These are phyloP conservation scores for Beauveria sp. DNA, from an alignment of 2,329 filamentous ascomycete species.

Conservation along the genomic window DNA sequence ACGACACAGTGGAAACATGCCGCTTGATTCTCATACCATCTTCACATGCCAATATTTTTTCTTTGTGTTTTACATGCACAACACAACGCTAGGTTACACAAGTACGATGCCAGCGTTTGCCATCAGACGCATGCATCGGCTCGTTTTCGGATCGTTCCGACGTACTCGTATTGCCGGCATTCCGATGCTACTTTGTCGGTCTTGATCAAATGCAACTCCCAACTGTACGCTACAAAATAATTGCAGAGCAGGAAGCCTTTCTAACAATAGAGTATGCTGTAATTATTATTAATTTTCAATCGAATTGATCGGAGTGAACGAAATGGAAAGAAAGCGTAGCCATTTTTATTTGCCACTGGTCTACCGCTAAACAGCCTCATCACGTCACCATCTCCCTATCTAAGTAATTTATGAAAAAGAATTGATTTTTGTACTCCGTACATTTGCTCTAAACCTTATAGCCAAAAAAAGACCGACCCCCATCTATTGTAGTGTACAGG, in stretches of 20 bases:
- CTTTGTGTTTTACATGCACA: not conserved
- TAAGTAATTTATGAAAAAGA: not conserved
- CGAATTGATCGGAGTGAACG: too few relatives aligned
- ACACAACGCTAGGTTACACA: too few relatives aligned
- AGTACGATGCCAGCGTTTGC: too few relatives aligned
- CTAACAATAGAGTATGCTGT: too few relatives aligned
- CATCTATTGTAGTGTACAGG: not conserved
- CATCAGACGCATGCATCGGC: too few relatives aligned
- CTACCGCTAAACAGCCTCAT: not conserved
- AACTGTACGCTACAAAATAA: too few relatives aligned
- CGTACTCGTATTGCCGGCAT: conserved; percentile 3
- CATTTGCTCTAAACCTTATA: not conserved
- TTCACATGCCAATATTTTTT: conserved; percentile 1
- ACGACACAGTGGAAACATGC: conserved; percentile 3
- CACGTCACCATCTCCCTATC: not conserved
- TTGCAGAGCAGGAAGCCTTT: too few relatives aligned
- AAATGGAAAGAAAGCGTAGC: too few relatives aligned
- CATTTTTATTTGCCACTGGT: too few relatives aligned
- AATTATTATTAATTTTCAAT: too few relatives aligned
- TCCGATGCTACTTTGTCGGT: too few relatives aligned
- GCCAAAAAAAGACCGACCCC: not conserved
- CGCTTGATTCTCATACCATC: conserved; percentile 5
- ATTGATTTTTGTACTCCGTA: not conserved
- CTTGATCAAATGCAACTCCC: too few relatives aligned
- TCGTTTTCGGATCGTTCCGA: conserved; percentile 7